Percentiles rank a stretch among this genome's conserved stretches.
Evolutionary conservation across 345 rosid species (phyloP).

Genomic region (Rhodamnia rubescens): DNA sequence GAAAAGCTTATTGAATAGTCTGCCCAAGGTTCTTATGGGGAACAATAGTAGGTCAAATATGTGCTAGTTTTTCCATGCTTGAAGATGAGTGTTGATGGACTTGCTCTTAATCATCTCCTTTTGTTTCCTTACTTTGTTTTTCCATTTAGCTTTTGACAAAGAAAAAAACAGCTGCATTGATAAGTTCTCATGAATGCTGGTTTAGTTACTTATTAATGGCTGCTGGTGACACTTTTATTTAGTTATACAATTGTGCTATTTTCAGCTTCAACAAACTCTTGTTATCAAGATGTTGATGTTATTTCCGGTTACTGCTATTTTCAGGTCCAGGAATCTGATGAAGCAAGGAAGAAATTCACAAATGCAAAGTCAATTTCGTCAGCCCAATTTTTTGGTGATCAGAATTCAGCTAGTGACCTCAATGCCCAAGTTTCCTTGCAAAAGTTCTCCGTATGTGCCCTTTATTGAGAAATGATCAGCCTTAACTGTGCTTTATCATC

Average conservation of each 20-base stretch:
- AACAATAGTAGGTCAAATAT: neutral
- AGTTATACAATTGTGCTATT: neutral
- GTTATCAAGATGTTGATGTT: neutral
- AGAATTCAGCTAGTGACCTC: conserved; percentile 31
- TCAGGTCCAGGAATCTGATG: conserved; percentile 87
- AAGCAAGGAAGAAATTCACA: conserved; percentile 92
- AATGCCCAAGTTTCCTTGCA: conserved; percentile 83
- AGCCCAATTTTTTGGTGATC: conserved; percentile 83
- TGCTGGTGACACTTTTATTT: too few species aligned
- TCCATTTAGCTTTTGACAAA: neutral
- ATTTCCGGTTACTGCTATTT: neutral
- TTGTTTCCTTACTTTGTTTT: neutral
- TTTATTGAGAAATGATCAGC: neutral
- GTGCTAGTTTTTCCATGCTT: neutral
- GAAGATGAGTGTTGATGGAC: neutral
- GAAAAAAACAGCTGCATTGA: neutral
- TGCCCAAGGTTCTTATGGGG: neutral
- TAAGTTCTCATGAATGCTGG: neutral
- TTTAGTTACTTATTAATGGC: neutral
- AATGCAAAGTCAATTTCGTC: conserved; percentile 97
- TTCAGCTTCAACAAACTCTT: neutral
- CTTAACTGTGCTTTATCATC: neutral
- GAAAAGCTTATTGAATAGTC: neutral
- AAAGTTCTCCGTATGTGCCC: conserved; percentile 71
- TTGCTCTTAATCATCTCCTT: neutral